Evolutionary conservation across 75 land plant genomes (phyloP).

Genomic region (Picea sitchensis): DNA sequence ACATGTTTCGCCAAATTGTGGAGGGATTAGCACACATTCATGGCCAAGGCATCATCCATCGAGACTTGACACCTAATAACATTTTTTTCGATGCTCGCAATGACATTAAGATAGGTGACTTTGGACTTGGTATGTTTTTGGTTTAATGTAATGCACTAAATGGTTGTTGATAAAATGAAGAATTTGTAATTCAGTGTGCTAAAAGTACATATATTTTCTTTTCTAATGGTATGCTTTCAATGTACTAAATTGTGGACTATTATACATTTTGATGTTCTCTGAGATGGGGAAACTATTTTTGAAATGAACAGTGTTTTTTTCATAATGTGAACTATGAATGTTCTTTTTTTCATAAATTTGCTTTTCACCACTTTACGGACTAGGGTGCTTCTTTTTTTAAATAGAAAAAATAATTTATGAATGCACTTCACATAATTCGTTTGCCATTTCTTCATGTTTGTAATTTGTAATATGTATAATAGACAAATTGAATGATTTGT

Average conservation of each 20-base stretch:
- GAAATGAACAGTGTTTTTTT: too few relatives aligned
- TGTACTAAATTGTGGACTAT: background rate
- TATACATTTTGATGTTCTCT: too few relatives aligned
- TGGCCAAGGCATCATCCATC: conserved; percentile 96
- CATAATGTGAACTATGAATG: too few relatives aligned
- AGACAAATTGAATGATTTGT: too few relatives aligned
- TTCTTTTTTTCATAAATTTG: too few relatives aligned
- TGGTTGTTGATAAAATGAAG: background rate
- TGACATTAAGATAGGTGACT: conserved; percentile 97
- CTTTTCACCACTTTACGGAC: too few relatives aligned
- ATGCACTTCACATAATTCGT: too few relatives aligned
- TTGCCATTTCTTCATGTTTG: too few relatives aligned
- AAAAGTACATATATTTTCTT: background rate
- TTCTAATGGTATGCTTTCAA: background rate
- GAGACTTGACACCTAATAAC: conserved; percentile 93
- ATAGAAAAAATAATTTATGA: too few relatives aligned
- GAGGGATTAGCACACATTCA: conserved; percentile 97
- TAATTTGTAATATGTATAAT: too few relatives aligned
- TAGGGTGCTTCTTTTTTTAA: too few relatives aligned
- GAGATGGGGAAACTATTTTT: too few relatives aligned
- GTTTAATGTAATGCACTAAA: background rate
- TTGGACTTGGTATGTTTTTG: conserved; percentile 82
- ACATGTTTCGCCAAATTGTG: conserved; percentile 91
- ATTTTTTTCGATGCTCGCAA: conserved; percentile 90
- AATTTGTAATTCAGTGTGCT: background rate